Conservation (phyloP, 23 red algal genomes). For the Cyanidiococcus yangmingshanensis region DNA sequence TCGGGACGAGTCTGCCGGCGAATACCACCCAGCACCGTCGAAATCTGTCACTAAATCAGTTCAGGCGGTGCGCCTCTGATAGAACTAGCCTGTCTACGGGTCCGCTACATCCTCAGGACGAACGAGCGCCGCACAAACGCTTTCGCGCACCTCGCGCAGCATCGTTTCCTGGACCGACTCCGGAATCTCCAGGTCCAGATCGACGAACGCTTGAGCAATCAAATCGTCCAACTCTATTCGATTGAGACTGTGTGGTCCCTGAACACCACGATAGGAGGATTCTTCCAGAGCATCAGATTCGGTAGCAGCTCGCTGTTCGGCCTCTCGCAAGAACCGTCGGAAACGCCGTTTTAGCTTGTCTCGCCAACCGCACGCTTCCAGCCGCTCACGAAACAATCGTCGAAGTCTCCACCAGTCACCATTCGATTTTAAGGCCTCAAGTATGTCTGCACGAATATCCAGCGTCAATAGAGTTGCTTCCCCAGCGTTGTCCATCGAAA, state of each 20-base stretch:
- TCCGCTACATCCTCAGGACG: neutral
- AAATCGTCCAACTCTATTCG: neutral
- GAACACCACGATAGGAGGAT: neutral
- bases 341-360: neutral
- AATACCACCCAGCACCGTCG: no score
- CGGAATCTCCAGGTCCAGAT: neutral
- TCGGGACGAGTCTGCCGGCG: no score
- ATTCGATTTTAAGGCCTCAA: neutral
- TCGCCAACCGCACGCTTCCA: constrained; percentile 1
- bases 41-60: no score
- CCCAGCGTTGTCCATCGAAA: no score
- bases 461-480: neutral
- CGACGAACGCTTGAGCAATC: neutral
- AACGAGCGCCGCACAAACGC: neutral
- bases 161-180: neutral
- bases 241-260: neutral
- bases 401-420: neutral
- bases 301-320: neutral
- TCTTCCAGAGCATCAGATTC: neutral
- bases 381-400: neutral
- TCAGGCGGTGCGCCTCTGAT: no score
- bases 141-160: neutral
- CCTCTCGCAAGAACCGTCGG: neutral
- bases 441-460: neutral
- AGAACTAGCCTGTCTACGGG: no score